Percentiles rank a stretch among this genome's conserved stretches.
Conservation (phyloP, 148 eudicot genomes). For the Fagopyrum homotropicum region DNA sequence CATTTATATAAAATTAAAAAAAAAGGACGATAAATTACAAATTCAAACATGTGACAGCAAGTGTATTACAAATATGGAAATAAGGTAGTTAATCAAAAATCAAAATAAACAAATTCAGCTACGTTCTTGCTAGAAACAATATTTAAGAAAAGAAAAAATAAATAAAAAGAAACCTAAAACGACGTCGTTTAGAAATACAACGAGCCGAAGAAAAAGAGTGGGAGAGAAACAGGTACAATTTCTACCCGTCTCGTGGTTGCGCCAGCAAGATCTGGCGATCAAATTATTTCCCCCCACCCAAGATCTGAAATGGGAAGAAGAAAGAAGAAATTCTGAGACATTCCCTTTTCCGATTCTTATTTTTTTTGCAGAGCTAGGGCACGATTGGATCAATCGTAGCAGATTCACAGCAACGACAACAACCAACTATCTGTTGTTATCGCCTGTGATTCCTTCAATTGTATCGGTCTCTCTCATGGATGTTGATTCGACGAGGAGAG, state of each 20-base stretch:
- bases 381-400: neutral
- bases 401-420: neutral
- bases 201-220: neutral
- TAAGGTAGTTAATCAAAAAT: no score
- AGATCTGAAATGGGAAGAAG: neutral
- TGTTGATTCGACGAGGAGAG: neutral
- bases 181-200: constrained; percentile 7
- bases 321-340: constrained; percentile 5
- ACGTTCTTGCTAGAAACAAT: no score
- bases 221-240: constrained; percentile 9
- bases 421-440: neutral
- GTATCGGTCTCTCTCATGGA: constrained; percentile 5
- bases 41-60: no score
- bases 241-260: constrained; percentile 8
- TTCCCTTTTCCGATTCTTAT: neutral
- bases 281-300: neutral
- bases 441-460: neutral
- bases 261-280: constrained; percentile 11
- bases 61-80: no score
- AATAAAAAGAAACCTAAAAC: neutral
- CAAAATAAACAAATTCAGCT: no score
- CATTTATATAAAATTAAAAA: no score
- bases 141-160: no score
- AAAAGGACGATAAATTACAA: no score
- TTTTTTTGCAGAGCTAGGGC: neutral